A percentile compares a stretch with the other conserved stretches of the same genome.
Evolutionary conservation across 148 eudicot genomes (phyloP).

Genomic region (Pouteria glomerata): DNA sequence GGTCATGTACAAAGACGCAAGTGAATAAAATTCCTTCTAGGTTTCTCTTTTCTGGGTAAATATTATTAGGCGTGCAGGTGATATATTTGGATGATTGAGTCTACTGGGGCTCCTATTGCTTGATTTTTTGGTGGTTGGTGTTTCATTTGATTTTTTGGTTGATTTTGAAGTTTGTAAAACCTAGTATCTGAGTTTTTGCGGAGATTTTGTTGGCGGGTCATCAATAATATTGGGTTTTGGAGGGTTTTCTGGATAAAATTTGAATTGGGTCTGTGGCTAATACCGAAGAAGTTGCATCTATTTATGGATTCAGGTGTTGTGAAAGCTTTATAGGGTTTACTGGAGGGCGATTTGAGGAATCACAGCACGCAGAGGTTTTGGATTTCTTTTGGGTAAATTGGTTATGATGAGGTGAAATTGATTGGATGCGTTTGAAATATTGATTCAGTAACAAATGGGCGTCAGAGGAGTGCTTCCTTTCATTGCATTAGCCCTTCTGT

Average conservation of each 20-base stretch:
- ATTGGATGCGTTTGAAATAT: constrained; percentile 27
- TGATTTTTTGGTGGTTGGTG: constrained; percentile 5
- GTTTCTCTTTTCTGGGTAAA: constrained; percentile 1
- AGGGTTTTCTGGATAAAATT: constrained; percentile 9
- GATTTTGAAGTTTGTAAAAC: background rate
- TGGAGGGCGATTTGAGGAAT: constrained; percentile 1
- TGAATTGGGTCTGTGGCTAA: constrained; percentile 14
- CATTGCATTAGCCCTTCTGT: constrained; percentile 38
- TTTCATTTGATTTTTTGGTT: constrained; percentile 15
- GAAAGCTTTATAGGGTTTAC: constrained; percentile 17
- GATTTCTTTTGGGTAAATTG: constrained; percentile 11
- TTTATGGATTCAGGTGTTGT: background rate
- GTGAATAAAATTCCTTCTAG: background rate
- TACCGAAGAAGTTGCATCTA: background rate
- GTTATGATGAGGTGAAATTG: constrained; percentile 44
- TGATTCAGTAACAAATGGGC: constrained; percentile 46
- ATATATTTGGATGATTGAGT: constrained; percentile 13
- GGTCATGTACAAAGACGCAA: constrained; percentile 15
- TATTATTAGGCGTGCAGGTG: background rate
- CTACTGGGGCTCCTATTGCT: constrained; percentile 1
- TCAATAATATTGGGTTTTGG: constrained; percentile 8
- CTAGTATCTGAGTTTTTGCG: constrained; percentile 3
- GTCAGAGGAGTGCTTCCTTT: constrained; percentile 31
- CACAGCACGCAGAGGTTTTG: constrained; percentile 11
- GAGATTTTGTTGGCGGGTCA: constrained; percentile 2